Percentiles rank a stretch among this genome's conserved stretches.
phyloP scores from a whole-genome alignment of 2,329 filamentous ascomycete genomes.

The Trichoderma sp. region DNA sequence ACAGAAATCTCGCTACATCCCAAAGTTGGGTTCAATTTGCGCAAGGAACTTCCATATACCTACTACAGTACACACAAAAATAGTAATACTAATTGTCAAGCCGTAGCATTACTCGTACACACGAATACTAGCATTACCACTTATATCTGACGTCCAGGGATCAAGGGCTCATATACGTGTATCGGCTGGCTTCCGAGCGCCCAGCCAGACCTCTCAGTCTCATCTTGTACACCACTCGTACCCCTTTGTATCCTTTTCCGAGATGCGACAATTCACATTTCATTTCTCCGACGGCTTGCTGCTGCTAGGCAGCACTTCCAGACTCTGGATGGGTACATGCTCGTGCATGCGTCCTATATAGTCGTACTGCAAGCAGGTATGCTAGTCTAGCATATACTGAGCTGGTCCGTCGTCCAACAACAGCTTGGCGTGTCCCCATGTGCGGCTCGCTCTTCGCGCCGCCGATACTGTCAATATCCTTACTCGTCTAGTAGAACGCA shows the following conservation, averaged over 20 bases:
- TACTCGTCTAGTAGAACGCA: background rate
- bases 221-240: background rate
- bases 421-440: background rate
- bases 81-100: background rate
- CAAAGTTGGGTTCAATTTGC: background rate
- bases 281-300: slow-evolving; percentile 5
- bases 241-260: slow-evolving; percentile 8
- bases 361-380: background rate
- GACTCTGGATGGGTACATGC: background rate
- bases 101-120: background rate
- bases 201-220: background rate
- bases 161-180: slow-evolving; percentile 5
- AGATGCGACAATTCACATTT: slow-evolving; percentile 19
- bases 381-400: background rate
- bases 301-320: background rate
- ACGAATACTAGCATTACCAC: background rate
- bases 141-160: background rate
- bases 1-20: background rate
- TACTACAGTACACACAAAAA: no score
- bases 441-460: background rate
- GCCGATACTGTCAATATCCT: background rate
- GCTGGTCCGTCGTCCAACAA: background rate
- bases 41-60: background rate
- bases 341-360: background rate
- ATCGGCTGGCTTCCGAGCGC: slow-evolving; percentile 4